A percentile compares a stretch with the other conserved stretches of the same genome.
These are phyloP conservation scores for Blastomyces parvus DNA, from an alignment of 2,329 filamentous ascomycete species.

Conservation along the genomic window DNA sequence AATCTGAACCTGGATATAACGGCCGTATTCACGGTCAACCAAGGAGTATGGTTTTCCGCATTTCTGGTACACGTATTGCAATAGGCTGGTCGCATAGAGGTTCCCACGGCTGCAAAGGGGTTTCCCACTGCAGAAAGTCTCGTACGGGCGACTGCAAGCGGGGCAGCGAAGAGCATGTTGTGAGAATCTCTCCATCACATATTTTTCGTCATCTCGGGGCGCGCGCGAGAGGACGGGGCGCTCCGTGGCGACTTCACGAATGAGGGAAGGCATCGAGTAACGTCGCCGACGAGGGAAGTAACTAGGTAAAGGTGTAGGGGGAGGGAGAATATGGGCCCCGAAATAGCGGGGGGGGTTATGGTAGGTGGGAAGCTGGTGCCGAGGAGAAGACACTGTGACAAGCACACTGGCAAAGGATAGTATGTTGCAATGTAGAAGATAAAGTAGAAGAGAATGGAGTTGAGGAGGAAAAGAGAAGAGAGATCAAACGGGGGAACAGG, in stretches of 20 bases:
- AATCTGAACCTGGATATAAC: conserved; percentile 34
- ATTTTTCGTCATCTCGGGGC: conserved; percentile 26
- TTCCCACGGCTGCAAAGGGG: conserved; percentile 29
- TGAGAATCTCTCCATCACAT: conserved; percentile 28
- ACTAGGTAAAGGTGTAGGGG: not conserved
- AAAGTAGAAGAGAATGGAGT: not conserved
- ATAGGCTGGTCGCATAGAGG: conserved; percentile 25
- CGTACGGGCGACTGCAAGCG: conserved; percentile 25
- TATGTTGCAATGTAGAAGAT: not conserved
- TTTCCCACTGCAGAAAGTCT: conserved; percentile 20
- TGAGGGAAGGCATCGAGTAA: conserved; percentile 43
- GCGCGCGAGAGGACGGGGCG: conserved; percentile 17
- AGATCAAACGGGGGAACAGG: not conserved
- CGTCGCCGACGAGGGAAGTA: conserved; percentile 5
- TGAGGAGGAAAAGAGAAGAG: not conserved
- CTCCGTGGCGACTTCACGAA: conserved; percentile 17
- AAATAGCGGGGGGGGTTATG: not conserved
- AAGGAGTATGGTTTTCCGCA: conserved; percentile 34
- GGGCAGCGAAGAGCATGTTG: conserved; percentile 28
- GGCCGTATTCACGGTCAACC: conserved; percentile 33
- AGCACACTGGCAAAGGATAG: not conserved
- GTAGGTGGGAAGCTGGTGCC: not conserved
- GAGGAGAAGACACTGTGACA: conserved; percentile 2
- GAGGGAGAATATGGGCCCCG: not conserved
- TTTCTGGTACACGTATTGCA: conserved; percentile 29